A percentile compares a stretch with the other conserved stretches of the same genome.
Conservation (phyloP, 2,329 filamentous ascomycete genomes). For the Ophiocordyceps camponoti-floridani region DNA sequence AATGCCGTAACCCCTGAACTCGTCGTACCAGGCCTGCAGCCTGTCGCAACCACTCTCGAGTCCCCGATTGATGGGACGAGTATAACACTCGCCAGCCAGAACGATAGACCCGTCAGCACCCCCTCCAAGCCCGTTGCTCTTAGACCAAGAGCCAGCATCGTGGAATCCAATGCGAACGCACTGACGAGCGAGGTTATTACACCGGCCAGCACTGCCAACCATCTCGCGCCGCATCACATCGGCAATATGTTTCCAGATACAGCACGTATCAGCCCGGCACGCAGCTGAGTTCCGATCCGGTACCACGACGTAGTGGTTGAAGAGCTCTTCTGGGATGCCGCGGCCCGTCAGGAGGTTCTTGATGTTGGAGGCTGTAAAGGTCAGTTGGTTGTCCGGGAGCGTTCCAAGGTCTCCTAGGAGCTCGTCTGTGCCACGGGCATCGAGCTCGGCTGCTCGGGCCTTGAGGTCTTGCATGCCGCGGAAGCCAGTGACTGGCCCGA, state of each 20-base stretch:
- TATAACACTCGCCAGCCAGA: neutral
- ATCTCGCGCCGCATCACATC: slow-evolving; percentile 17
- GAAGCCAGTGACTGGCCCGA: slow-evolving; percentile 1
- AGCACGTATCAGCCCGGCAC: slow-evolving; percentile 18
- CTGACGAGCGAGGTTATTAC: slow-evolving; percentile 19
- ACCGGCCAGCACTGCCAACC: slow-evolving; percentile 14
- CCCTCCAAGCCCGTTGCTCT: slow-evolving; percentile 8
- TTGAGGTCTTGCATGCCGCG: slow-evolving; percentile 1
- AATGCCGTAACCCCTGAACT: slow-evolving; percentile 21
- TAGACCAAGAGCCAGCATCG: slow-evolving; percentile 21
- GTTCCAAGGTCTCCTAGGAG: neutral
- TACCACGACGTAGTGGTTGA: neutral
- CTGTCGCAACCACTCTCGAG: slow-evolving; percentile 21
- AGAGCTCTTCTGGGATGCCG: neutral
- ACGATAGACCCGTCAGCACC: slow-evolving; percentile 21
- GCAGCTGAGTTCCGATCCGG: slow-evolving; percentile 1
- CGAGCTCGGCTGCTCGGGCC: neutral
- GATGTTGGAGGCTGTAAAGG: neutral
- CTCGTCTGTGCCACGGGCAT: neutral
- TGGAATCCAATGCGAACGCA: slow-evolving; percentile 26
- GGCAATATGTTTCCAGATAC: slow-evolving; percentile 21
- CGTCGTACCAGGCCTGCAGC: slow-evolving; percentile 18
- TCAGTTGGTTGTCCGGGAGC: neutral
- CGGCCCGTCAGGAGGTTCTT: neutral
- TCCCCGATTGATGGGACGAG: slow-evolving; percentile 23